These are phyloP conservation scores for Avicennia marina DNA, from an alignment of 257 asterid species.

Conservation along the genomic window DNA sequence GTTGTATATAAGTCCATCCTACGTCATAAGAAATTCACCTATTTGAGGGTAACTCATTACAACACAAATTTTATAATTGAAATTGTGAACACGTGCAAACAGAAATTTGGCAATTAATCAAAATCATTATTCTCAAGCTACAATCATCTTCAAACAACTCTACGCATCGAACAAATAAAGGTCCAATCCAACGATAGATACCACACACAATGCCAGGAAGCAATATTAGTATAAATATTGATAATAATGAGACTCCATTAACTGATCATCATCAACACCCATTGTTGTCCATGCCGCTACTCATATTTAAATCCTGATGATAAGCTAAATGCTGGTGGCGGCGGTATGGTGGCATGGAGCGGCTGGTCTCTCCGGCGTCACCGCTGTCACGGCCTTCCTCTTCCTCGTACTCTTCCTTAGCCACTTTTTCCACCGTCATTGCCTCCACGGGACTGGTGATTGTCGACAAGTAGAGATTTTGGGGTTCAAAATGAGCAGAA, in stretches of 20 bases:
- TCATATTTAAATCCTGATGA: conserved; percentile 63
- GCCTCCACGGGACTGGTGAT: conserved; percentile 29
- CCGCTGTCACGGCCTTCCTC: conserved; percentile 26
- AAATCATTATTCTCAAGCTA: too few relatives aligned
- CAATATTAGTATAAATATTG: not conserved
- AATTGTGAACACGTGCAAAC: too few relatives aligned
- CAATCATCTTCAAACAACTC: too few relatives aligned
- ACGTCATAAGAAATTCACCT: too few relatives aligned
- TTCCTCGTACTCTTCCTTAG: conserved; percentile 53
- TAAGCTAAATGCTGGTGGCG: conserved; percentile 46
- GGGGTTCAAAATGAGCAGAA: conserved; percentile 26
- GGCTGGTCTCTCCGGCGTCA: conserved; percentile 41
- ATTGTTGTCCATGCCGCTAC: conserved; percentile 53
- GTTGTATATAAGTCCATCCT: too few relatives aligned
- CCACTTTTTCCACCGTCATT: conserved; percentile 42
- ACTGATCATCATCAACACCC: conserved; percentile 21
- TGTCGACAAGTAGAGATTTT: conserved; percentile 23
- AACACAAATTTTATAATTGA: too few relatives aligned
- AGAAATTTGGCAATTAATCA: too few relatives aligned
- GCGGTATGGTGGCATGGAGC: conserved; percentile 33
- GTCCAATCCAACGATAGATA: conserved; percentile 8
- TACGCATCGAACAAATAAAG: too few relatives aligned
- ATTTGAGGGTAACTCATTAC: too few relatives aligned
- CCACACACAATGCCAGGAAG: too few relatives aligned
- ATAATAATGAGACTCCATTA: not conserved